Conservation (phyloP, 1,139 yeast genomes). For the Debaryomyces sp. region DNA sequence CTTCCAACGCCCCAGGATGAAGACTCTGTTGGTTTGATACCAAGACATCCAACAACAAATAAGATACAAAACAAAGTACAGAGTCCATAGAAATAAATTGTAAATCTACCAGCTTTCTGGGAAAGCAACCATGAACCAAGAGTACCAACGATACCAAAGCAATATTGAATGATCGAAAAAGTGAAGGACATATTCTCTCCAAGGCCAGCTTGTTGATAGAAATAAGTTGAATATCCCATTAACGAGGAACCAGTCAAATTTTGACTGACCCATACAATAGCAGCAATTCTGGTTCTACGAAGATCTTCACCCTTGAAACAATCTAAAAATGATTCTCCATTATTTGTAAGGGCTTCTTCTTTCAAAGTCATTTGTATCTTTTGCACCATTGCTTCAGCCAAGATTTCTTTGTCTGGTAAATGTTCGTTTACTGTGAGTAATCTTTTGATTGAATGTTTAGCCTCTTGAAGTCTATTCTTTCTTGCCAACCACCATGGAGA, state of each 20-base stretch:
- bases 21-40: constrained; percentile 20
- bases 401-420: constrained; percentile 36
- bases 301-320: constrained; percentile 54
- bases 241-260: constrained; percentile 54
- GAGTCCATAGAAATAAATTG: constrained; percentile 49
- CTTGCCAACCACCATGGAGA: constrained; percentile 49
- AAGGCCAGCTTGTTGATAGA: constrained; percentile 55
- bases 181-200: constrained; percentile 43
- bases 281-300: constrained; percentile 59
- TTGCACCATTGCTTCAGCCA: constrained; percentile 44
- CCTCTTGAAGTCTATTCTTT: constrained; percentile 35
- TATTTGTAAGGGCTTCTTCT: constrained; percentile 41
- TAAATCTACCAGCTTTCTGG: constrained; percentile 50
- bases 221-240: constrained; percentile 58
- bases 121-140: constrained; percentile 54
- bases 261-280: constrained; percentile 52
- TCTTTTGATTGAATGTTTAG: constrained; percentile 36
- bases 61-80: constrained; percentile 36
- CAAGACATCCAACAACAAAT: constrained; percentile 45
- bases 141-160: constrained; percentile 55
- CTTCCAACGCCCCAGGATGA: constrained; percentile 53
- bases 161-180: constrained; percentile 48
- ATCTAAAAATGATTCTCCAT: constrained; percentile 42
- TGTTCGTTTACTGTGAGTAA: constrained; percentile 35
- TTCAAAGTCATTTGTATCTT: constrained; percentile 46